Percentiles rank a stretch among this genome's conserved stretches.
Evolutionary conservation across 257 asterid genomes (phyloP).

Genomic region (Handroanthus guayacan): DNA sequence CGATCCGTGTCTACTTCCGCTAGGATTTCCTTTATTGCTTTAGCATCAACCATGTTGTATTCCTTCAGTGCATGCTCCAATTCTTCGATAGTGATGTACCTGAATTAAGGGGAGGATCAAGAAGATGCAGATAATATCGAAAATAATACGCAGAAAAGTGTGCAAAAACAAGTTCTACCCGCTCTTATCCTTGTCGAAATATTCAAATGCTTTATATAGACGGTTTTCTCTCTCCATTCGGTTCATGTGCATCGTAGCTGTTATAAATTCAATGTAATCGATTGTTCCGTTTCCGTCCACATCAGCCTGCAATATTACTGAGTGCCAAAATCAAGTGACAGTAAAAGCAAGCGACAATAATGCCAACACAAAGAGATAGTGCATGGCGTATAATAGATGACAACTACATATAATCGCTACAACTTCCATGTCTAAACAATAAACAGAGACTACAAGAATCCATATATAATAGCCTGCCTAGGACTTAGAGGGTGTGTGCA

Average conservation of each 20-base stretch:
- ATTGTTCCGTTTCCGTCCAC: constrained; percentile 84
- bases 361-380: background rate
- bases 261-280: constrained; percentile 81
- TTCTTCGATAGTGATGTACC: constrained; percentile 77
- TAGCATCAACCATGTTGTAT: constrained; percentile 71
- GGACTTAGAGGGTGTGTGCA: too few relatives aligned
- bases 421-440: too few relatives aligned
- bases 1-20: constrained; percentile 80
- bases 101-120: constrained; percentile 39
- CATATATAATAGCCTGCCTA: too few relatives aligned
- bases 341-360: background rate
- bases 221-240: constrained; percentile 84
- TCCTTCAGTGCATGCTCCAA: constrained; percentile 69
- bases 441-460: too few relatives aligned
- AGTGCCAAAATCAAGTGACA: background rate
- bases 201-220: constrained; percentile 70
- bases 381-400: background rate
- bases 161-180: constrained; percentile 49
- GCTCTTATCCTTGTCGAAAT: constrained; percentile 82
- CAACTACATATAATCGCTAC: too few relatives aligned
- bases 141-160: constrained; percentile 16
- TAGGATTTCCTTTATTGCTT: constrained; percentile 71
- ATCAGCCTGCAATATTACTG: constrained; percentile 62
- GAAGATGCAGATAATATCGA: constrained; percentile 16
- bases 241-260: constrained; percentile 85